Evolutionary conservation across 2,329 filamentous ascomycete genomes (phyloP).

Genomic region (Diplodia sapinea): DNA sequence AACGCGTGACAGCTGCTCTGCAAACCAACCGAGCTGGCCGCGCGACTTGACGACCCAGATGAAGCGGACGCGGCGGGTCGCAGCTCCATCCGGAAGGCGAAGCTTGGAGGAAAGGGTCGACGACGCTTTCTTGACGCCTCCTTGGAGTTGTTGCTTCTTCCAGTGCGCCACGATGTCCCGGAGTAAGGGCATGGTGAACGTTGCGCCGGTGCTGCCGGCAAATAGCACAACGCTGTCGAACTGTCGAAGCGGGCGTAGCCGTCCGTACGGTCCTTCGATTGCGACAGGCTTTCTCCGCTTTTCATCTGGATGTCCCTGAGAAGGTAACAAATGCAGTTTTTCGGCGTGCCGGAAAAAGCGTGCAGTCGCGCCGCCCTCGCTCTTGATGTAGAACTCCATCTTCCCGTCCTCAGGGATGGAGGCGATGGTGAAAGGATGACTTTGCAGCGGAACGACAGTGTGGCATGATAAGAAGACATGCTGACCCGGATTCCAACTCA

Average conservation of each 20-base stretch:
- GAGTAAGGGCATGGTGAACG: conserved; percentile 63
- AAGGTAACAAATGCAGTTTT: conserved; percentile 39
- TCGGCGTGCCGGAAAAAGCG: conserved; percentile 59
- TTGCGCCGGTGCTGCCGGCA: conserved; percentile 65
- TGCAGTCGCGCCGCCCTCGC: conserved; percentile 60
- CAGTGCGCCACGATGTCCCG: conserved; percentile 61
- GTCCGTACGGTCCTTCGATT: conserved; percentile 62
- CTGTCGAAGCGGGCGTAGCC: conserved; percentile 59
- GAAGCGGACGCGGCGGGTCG: conserved; percentile 59
- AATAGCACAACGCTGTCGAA: conserved; percentile 67
- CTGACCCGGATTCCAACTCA: conserved; percentile 67
- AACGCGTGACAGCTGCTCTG: conserved; percentile 55
- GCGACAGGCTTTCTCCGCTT: conserved; percentile 47
- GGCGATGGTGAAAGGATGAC: conserved; percentile 69
- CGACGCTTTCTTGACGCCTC: not conserved
- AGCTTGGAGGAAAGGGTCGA: not conserved
- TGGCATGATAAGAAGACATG: conserved; percentile 67
- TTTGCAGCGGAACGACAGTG: conserved; percentile 62
- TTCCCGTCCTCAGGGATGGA: conserved; percentile 61
- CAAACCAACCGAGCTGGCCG: conserved; percentile 60
- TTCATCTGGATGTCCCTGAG: conserved; percentile 36
- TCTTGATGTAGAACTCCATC: conserved; percentile 63
- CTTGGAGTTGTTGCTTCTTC: conserved; percentile 38
- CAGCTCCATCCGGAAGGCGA: conserved; percentile 39
- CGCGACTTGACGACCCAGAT: conserved; percentile 65